Percentiles rank a stretch among this genome's conserved stretches.
Conservation (phyloP, 208 protist genomes). For the Leishmania guyanensis region DNA sequence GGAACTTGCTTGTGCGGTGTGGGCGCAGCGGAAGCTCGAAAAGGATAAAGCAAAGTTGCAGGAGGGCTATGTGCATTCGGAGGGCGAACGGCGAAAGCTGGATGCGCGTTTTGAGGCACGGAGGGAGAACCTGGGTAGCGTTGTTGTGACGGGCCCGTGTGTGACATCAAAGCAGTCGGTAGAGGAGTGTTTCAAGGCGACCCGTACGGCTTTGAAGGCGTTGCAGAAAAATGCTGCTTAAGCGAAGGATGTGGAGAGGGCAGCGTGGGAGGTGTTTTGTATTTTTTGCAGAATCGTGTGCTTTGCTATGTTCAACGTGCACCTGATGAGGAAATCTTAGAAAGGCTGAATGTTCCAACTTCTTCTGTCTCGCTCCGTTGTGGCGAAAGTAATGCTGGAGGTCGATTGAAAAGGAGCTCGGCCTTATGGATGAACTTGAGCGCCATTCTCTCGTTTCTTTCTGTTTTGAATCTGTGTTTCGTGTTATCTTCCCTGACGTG, state of each 20-base stretch:
- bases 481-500: not conserved
- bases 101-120: slow-evolving; percentile 15
- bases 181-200: slow-evolving; percentile 10
- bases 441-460: not conserved
- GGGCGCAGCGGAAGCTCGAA: slow-evolving; percentile 18
- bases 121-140: slow-evolving; percentile 6
- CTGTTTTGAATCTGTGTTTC: slow-evolving; percentile 2
- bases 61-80: slow-evolving; percentile 28
- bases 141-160: not conserved
- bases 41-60: slow-evolving; percentile 37
- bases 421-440: no score
- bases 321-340: not conserved
- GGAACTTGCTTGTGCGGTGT: not conserved
- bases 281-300: not conserved
- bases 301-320: not conserved
- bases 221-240: slow-evolving; percentile 1
- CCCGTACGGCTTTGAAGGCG: slow-evolving; percentile 16
- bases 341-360: not conserved
- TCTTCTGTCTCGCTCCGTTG: not conserved
- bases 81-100: slow-evolving; percentile 23
- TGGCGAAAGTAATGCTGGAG: no score
- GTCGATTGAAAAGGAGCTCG: no score
- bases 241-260: not conserved
- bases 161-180: slow-evolving; percentile 3
- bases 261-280: not conserved